Evolutionary conservation across 495 filamentous ascomycete genomes (phyloP).

Genomic region (Aspergillus bertholletiae): DNA sequence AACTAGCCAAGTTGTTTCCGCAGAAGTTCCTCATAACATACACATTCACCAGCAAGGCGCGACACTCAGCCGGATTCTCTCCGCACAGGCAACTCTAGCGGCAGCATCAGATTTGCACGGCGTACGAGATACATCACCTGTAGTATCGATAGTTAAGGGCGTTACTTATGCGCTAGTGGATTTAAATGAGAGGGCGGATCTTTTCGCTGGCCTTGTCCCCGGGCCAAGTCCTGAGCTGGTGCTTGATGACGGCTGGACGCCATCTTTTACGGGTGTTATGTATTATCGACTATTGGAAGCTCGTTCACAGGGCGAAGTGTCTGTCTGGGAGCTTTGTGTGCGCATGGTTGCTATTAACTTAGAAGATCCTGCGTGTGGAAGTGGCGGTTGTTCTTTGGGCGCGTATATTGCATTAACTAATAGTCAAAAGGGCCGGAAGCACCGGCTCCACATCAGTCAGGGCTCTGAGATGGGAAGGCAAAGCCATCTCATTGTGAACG

Average conservation of each 20-base stretch:
- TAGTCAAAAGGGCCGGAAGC: constrained; percentile 20
- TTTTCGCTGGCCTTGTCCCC: constrained; percentile 23
- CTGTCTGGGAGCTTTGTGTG: constrained; percentile 26
- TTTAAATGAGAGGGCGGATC: constrained; percentile 31
- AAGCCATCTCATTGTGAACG: constrained; percentile 49
- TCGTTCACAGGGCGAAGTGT: constrained; percentile 14
- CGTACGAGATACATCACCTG: constrained; percentile 28
- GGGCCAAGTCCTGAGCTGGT: constrained; percentile 12
- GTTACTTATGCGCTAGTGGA: constrained; percentile 61
- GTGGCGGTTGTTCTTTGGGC: constrained; percentile 54
- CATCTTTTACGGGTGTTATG: constrained; percentile 41
- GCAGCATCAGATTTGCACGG: constrained; percentile 6
- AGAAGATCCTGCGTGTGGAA: constrained; percentile 71
- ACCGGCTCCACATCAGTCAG: constrained; percentile 54
- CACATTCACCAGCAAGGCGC: constrained; percentile 48
- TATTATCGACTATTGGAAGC: constrained; percentile 53
- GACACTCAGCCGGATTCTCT: constrained; percentile 15
- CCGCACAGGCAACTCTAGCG: constrained; percentile 21
- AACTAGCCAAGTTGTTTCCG: constrained; percentile 32
- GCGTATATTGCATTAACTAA: constrained; percentile 49
- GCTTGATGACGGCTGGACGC: constrained; percentile 57
- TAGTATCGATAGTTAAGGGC: constrained; percentile 65
- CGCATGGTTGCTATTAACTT: constrained; percentile 54
- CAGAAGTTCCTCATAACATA: constrained; percentile 58
- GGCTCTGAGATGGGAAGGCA: constrained; percentile 68